Conservation (phyloP, 2,329 filamentous ascomycete genomes). For the Colletotrichum neosansevieriae region DNA sequence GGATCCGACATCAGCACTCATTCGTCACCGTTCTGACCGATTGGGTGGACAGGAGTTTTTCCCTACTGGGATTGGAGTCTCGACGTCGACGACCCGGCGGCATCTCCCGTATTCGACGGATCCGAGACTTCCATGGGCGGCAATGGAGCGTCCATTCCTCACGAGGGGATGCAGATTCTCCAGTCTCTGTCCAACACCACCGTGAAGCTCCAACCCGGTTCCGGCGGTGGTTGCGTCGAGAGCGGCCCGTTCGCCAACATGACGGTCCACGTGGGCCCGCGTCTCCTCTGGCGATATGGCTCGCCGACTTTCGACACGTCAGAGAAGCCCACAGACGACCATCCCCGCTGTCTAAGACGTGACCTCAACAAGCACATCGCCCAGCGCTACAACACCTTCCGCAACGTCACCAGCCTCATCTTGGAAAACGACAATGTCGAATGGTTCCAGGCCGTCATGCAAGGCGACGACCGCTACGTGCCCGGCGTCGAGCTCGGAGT, state of each 20-base stretch:
- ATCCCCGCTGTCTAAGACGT: constrained; percentile 57
- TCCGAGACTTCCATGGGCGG: constrained; percentile 52
- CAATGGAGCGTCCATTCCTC: constrained; percentile 51
- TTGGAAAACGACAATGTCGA: constrained; percentile 41
- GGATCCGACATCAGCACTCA: constrained; percentile 19
- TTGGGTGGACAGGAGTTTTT: constrained; percentile 26
- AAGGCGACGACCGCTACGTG: constrained; percentile 48
- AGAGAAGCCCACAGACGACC: constrained; percentile 49
- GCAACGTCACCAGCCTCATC: constrained; percentile 47
- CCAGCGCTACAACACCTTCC: constrained; percentile 39
- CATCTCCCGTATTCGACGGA: constrained; percentile 55
- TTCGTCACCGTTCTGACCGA: background rate
- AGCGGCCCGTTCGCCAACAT: constrained; percentile 54
- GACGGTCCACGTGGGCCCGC: constrained; percentile 54
- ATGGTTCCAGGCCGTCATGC: constrained; percentile 52
- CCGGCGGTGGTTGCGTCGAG: constrained; percentile 61
- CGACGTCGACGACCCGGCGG: constrained; percentile 45
- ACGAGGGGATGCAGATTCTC: constrained; percentile 41
- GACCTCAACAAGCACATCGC: constrained; percentile 47
- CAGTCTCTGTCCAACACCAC: constrained; percentile 1
- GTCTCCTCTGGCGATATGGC: constrained; percentile 30
- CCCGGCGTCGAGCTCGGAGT: constrained; percentile 50
- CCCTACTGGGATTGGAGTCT: constrained; percentile 38
- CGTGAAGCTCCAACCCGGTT: constrained; percentile 55
- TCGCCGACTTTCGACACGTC: constrained; percentile 29